Base-by-base conservation (phyloP, 78 protist genomes). In the Chrysochromulina tobinii region DNA sequence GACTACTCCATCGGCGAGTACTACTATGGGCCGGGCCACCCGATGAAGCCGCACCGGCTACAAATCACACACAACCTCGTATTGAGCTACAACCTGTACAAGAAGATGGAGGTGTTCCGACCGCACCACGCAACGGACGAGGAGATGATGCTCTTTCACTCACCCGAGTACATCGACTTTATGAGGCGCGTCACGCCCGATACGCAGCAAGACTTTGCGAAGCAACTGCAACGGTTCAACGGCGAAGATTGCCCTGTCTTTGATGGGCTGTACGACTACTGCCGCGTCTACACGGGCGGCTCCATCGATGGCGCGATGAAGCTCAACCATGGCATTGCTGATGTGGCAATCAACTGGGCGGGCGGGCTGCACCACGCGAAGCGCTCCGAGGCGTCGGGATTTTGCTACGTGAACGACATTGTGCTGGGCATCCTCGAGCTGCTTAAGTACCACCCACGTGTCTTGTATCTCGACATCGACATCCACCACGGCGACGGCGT, bases 331-430 rank as follows among this genome's bases (percentile, higher is more conserved):
- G 94, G 91, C 8, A 67, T 92, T 25, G 72, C 93, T 15, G 99
- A 98, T 90, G 86, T 98, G 38, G 99, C 99, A n/a, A 93, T 99
- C 81, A 98, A 98, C 93, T 99, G 99, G 99, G 94, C 95, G 20
- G 99, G 99, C 53, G 99, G 99, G 6, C 93, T 98, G 77, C 99
- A 99, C 90, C 99, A 99, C 91, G 99, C 99, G 59, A 97, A 96
- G 92, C 96, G 96, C 77, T 51, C 93, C 61, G 98, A 97, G 81
- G 99, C 99, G 0, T 92, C 98, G 0, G 99, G 99, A 12, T 99
- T 98, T 89, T 99, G 99, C 95, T 99, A 99, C 93, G 96, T 98
- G 86, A 98, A 99, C 89, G 99, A 99, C 94, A 98, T 99, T 48
- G 99, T 98, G 64, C 95, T 99, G 15, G 97, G 95, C 58, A 98